phyloP scores from a whole-genome alignment of 2,329 filamentous ascomycete species.

The Exophiala mesophila region DNA sequence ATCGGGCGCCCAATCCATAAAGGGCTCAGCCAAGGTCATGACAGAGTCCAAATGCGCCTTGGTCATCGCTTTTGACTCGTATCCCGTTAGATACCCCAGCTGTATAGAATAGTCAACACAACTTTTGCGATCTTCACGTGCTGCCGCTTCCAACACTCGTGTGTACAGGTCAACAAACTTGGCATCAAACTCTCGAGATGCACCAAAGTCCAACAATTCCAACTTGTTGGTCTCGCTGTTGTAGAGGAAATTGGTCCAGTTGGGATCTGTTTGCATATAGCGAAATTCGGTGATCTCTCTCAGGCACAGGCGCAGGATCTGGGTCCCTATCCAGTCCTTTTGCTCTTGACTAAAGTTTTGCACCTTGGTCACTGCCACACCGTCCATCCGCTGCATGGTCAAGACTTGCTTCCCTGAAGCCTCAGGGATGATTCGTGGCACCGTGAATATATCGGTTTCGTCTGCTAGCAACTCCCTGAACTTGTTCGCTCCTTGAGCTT shows the following conservation, averaged over 20 bases:
- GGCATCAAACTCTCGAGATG: conserved; percentile 76
- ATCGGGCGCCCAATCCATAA: conserved; percentile 67
- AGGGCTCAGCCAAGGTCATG: conserved; percentile 87
- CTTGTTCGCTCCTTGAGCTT: conserved; percentile 72
- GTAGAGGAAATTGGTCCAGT: conserved; percentile 99
- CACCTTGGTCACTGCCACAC: conserved; percentile 77
- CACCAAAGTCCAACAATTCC: conserved; percentile 92
- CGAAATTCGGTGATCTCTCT: conserved; percentile 90
- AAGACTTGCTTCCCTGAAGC: conserved; percentile 82
- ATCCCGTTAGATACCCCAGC: conserved; percentile 87
- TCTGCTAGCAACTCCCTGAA: conserved; percentile 74
- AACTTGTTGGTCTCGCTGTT: conserved; percentile 67
- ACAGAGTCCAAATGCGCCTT: conserved; percentile 87
- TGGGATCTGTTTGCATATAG: conserved; percentile 99
- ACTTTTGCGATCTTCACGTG: conserved; percentile 59
- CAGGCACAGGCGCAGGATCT: conserved; percentile 85
- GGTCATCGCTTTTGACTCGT: conserved; percentile 79
- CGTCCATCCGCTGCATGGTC: conserved; percentile 88
- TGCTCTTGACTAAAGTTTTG: conserved; percentile 72
- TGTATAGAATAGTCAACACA: conserved; percentile 66
- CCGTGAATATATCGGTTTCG: conserved; percentile 68
- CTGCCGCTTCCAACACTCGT: conserved; percentile 72
- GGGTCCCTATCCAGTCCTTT: conserved; percentile 91
- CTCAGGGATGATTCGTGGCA: conserved; percentile 71
- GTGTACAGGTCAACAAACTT: conserved; percentile 78